Evolutionary conservation across 768 basidiomycete genomes (phyloP).

Genomic region (Gymnopilus junonius): DNA sequence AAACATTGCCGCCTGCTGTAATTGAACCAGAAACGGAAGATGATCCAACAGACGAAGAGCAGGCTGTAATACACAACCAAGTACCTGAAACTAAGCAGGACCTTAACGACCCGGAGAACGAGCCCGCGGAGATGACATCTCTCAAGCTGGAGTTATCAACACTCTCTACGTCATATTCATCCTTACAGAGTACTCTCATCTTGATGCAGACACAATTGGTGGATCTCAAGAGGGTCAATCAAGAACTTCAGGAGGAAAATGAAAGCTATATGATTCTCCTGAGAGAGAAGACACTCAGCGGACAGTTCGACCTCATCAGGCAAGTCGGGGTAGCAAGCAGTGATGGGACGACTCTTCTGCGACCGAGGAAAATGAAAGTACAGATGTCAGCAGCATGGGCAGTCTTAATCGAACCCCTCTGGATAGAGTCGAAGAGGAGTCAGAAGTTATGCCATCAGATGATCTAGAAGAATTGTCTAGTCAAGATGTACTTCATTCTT

Average conservation of each 20-base stretch:
- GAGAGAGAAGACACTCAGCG: slow-evolving; percentile 88
- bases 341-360: slow-evolving; percentile 46
- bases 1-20: slow-evolving; percentile 26
- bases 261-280: slow-evolving; percentile 96
- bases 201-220: slow-evolving; percentile 83
- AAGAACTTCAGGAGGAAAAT: slow-evolving; percentile 92
- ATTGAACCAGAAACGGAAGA: slow-evolving; percentile 39
- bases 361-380: slow-evolving; percentile 45
- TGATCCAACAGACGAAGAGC: slow-evolving; percentile 19
- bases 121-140: slow-evolving; percentile 88
- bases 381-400: slow-evolving; percentile 57
- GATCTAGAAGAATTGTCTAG: slow-evolving; percentile 39
- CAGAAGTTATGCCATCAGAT: slow-evolving; percentile 46
- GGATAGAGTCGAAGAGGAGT: slow-evolving; percentile 65
- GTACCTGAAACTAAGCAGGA: slow-evolving; percentile 40
- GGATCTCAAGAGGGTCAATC: slow-evolving; percentile 88
- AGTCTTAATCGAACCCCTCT: slow-evolving; percentile 63
- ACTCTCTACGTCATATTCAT: slow-evolving; percentile 84
- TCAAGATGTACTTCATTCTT: slow-evolving; percentile 35
- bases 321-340: slow-evolving; percentile 56
- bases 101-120: slow-evolving; percentile 66
- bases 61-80: slow-evolving; percentile 8
- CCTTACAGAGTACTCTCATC: slow-evolving; percentile 83
- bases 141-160: slow-evolving; percentile 85
- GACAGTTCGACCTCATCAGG: slow-evolving; percentile 79